These are phyloP conservation scores for Meripilus lineatus DNA, from an alignment of 1,284 basidiomycete species.

Conservation along the genomic window DNA sequence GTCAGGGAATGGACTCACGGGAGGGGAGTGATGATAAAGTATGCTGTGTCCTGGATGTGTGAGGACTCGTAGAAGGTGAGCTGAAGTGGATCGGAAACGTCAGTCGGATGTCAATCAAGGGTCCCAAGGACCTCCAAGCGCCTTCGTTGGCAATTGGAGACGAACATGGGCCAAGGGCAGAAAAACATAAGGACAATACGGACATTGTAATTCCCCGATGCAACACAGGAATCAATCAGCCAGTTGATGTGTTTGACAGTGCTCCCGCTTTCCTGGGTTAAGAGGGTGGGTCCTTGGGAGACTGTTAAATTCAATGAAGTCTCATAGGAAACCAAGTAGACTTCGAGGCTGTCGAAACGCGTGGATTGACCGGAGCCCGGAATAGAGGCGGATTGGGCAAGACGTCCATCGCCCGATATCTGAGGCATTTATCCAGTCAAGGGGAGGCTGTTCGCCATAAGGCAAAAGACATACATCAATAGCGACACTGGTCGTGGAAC, in stretches of 20 bases:
- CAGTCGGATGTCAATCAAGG: no score
- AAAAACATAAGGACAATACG: conserved; percentile 10
- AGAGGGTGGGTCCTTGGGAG: conserved; percentile 34
- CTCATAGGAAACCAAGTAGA: conserved; percentile 44
- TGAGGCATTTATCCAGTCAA: conserved; percentile 14
- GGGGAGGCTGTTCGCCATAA: not conserved
- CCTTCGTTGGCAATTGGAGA: not conserved
- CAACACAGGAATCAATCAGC: conserved; percentile 38
- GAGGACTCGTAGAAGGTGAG: conserved; percentile 47
- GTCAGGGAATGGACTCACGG: conserved; percentile 17
- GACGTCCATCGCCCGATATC: conserved; percentile 46
- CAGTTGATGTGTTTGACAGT: conserved; percentile 47
- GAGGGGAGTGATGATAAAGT: conserved; percentile 43
- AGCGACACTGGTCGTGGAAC: conserved; percentile 36
- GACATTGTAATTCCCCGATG: conserved; percentile 45
- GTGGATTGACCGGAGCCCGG: conserved; percentile 37
- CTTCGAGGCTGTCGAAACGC: conserved; percentile 39
- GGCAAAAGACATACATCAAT: conserved; percentile 33
- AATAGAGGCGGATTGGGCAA: conserved; percentile 31
- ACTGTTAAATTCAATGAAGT: conserved; percentile 43
- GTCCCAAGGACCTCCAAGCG: no score
- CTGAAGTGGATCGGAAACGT: conserved; percentile 24
- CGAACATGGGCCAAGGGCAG: no score
- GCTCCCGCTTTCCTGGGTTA: conserved; percentile 36
- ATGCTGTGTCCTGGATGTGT: conserved; percentile 31